phyloP scores from a whole-genome alignment of 306 rosid species.

The Lotus japonicus region DNA sequence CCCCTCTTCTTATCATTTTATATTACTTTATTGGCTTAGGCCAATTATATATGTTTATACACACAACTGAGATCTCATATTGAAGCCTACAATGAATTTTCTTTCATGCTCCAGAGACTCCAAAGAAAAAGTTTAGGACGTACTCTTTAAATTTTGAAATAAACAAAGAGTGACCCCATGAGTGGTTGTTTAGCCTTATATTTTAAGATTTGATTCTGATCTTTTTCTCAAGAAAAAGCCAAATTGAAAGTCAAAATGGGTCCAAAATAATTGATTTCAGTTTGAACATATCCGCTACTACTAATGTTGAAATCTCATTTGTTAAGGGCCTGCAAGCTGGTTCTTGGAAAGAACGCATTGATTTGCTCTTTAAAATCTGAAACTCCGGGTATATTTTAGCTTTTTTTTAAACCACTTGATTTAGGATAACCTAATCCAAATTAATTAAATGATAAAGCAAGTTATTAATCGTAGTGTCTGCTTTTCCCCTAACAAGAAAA shows the following conservation, averaged over 20 bases:
- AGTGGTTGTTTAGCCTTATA: neutral
- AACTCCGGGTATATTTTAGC: neutral
- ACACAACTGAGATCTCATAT: constrained; percentile 19
- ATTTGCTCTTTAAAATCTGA: neutral
- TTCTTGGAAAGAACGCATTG: constrained; percentile 1
- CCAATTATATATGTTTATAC: too few relatives aligned
- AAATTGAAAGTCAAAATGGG: constrained; percentile 28
- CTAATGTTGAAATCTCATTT: neutral
- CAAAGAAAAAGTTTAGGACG: too few relatives aligned
- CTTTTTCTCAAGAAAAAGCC: neutral
- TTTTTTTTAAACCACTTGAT: neutral
- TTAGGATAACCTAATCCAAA: constrained; percentile 6
- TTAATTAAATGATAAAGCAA: neutral
- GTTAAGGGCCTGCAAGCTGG: constrained; percentile 15
- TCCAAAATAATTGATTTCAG: constrained; percentile 18
- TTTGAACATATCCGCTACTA: neutral
- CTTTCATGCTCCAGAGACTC: too few relatives aligned
- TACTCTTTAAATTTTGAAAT: neutral
- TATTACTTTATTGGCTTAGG: too few relatives aligned
- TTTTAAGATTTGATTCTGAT: neutral
- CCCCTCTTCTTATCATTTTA: too few relatives aligned
- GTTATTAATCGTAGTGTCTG: constrained; percentile 13
- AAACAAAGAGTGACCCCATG: neutral
- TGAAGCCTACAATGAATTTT: neutral
- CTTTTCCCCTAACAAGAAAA: neutral